These are phyloP conservation scores for Sporisorium graminicola DNA, from an alignment of 1,284 basidiomycete genomes.

Conservation along the genomic window DNA sequence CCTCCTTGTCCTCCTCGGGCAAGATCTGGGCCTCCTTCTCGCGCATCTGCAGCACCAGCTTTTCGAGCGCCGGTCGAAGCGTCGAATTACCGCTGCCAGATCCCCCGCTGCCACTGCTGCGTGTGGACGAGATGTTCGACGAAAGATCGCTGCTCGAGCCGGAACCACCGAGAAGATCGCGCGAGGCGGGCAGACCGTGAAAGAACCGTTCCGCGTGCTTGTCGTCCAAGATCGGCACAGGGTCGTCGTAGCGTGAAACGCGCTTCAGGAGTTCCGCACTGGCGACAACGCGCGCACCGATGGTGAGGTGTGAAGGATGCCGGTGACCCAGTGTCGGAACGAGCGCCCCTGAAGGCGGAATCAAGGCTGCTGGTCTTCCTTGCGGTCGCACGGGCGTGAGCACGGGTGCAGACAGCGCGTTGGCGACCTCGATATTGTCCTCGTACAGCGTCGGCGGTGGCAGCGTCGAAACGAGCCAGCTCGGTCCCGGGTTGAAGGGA, in stretches of 20 bases:
- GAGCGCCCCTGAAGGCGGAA: conserved; percentile 54
- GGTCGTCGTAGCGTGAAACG: conserved; percentile 58
- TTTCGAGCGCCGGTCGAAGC: conserved; percentile 54
- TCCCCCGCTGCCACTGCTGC: conserved; percentile 51
- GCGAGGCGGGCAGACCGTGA: conserved; percentile 62
- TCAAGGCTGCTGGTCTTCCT: conserved; percentile 57
- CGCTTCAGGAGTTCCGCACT: conserved; percentile 53
- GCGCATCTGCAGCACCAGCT: conserved; percentile 49
- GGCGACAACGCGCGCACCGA: conserved; percentile 54
- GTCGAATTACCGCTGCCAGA: conserved; percentile 59
- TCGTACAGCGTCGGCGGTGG: conserved; percentile 51
- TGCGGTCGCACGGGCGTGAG: conserved; percentile 63
- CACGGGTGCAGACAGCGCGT: conserved; percentile 52
- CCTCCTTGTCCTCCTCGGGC: conserved; percentile 48
- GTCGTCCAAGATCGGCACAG: conserved; percentile 63
- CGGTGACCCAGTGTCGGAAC: conserved; percentile 59
- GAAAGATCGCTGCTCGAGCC: conserved; percentile 52
- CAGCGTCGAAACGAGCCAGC: conserved; percentile 62
- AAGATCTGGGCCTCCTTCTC: conserved; percentile 44
- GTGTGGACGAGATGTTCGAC: conserved; percentile 52
- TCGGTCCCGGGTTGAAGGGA: conserved; percentile 58
- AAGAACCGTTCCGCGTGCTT: conserved; percentile 66
- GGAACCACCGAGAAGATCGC: conserved; percentile 57
- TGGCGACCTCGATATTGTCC: conserved; percentile 52
- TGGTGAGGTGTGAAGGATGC: conserved; percentile 56